A percentile compares a stretch with the other conserved stretches of the same genome.
Conservation (phyloP, 2,329 filamentous ascomycete genomes). For the Fusarium guadeloupense region DNA sequence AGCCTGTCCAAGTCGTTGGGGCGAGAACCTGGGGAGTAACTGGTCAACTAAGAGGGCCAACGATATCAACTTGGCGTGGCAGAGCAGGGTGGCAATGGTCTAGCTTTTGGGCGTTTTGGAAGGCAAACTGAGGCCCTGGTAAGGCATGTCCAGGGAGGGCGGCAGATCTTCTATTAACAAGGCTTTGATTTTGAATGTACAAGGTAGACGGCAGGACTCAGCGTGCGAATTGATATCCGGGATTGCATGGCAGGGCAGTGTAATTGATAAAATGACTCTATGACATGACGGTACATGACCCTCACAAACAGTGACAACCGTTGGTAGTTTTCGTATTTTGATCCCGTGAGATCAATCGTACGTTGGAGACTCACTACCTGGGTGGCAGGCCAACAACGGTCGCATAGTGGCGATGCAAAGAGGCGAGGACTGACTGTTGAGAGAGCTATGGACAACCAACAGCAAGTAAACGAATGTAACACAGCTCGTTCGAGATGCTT, state of each 20-base stretch:
- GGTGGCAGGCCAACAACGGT: not conserved
- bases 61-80: not conserved
- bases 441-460: not conserved
- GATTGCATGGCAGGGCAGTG: conserved; percentile 25
- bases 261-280: conserved; percentile 27
- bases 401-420: conserved; percentile 5
- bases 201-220: conserved; percentile 31
- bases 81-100: not conserved
- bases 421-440: not conserved
- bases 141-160: conserved; percentile 10
- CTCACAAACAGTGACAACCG: not conserved
- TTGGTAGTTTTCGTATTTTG: not conserved
- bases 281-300: not conserved
- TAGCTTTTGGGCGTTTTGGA: conserved; percentile 25
- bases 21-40: not conserved
- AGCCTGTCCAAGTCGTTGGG: not conserved
- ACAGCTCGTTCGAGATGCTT: conserved; percentile 4
- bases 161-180: conserved; percentile 26
- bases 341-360: not conserved
- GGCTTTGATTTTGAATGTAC: conserved; percentile 35
- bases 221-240: conserved; percentile 32
- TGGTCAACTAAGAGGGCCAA: not conserved
- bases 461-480: not conserved
- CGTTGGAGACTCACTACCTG: not conserved
- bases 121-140: conserved; percentile 1